Evolutionary conservation across 352 stramenopile species (phyloP).

Genomic region (Globisporangium echinulatum): DNA sequence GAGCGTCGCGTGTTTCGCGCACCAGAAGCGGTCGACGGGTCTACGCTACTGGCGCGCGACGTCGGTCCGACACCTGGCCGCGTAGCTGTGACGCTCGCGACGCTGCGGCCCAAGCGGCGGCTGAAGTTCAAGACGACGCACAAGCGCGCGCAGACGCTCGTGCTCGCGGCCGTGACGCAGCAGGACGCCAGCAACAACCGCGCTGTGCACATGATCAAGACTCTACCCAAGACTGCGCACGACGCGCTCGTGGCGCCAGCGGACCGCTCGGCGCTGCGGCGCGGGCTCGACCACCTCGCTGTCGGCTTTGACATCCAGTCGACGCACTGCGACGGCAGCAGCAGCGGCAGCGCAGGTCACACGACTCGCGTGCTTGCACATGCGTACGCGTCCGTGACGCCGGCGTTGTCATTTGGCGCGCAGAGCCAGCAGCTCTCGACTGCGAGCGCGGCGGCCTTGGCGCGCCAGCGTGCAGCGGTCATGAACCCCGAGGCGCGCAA

Average conservation of each 20-base stretch:
- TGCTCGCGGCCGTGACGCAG: constrained; percentile 39
- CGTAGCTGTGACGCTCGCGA: constrained; percentile 31
- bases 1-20: constrained; percentile 32
- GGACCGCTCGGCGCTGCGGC: constrained; percentile 44
- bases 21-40: constrained; percentile 25
- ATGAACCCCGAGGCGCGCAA: constrained; percentile 58
- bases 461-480: constrained; percentile 27
- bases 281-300: constrained; percentile 50
- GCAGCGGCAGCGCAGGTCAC: constrained; percentile 16
- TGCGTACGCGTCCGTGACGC: constrained; percentile 46
- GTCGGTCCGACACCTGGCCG: constrained; percentile 17
- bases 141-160: constrained; percentile 45
- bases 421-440: constrained; percentile 4
- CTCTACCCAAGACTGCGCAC: constrained; percentile 44
- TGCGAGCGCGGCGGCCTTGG: constrained; percentile 21
- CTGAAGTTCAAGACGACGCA: constrained; percentile 26
- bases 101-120: constrained; percentile 21
- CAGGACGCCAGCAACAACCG: constrained; percentile 36
- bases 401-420: constrained; percentile 27
- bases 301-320: constrained; percentile 57
- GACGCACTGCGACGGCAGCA: constrained; percentile 14
- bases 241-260: constrained; percentile 40
- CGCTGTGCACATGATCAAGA: constrained; percentile 58
- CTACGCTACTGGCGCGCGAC: neutral
- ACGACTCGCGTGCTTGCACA: constrained; percentile 48